A percentile compares a stretch with the other conserved stretches of the same genome.
Conservation (phyloP, 176 grass and related monocot genomes). For the Echinochloa phyllopogon region DNA sequence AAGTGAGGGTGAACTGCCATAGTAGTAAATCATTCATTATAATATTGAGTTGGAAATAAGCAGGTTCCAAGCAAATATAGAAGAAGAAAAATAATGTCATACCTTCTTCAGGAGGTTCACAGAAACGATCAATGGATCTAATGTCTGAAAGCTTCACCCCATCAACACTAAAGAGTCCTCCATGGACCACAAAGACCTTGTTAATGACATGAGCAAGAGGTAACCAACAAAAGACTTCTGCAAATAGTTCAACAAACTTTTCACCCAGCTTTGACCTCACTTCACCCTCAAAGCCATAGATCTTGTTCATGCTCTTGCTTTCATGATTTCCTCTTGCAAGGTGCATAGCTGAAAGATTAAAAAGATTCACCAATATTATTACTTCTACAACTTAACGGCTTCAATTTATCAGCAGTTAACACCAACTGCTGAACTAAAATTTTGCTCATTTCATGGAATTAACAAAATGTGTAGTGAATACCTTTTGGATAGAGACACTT, state of each 20-base stretch:
- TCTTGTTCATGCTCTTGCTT: conserved; percentile 99
- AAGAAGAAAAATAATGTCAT: neutral
- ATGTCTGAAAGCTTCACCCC: conserved; percentile 96
- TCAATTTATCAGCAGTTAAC: neutral
- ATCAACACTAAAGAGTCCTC: conserved; percentile 94
- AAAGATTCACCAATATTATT: conserved; percentile 35
- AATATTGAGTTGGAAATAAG: conserved; percentile 10
- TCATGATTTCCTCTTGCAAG: conserved; percentile 95
- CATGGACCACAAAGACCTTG: conserved; percentile 85
- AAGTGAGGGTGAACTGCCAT: neutral
- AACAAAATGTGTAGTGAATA: conserved; percentile 31
- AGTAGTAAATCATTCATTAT: conserved; percentile 9
- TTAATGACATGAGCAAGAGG: conserved; percentile 97
- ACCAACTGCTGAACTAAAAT: neutral
- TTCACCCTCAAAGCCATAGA: conserved; percentile 98
- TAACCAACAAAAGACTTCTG: conserved; percentile 90
- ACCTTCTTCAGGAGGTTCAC: conserved; percentile 98
- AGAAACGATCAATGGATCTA: conserved; percentile 84
- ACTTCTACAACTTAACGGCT: neutral
- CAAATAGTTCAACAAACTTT: conserved; percentile 87
- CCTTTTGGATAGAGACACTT: conserved; percentile 90
- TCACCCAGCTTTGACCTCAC: conserved; percentile 85
- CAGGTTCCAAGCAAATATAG: neutral
- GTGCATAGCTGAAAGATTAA: conserved; percentile 74
- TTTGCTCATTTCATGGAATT: neutral